Evolutionary conservation across 2,329 filamentous ascomycete genomes (phyloP).

Genomic region (Penicillium sp.): DNA sequence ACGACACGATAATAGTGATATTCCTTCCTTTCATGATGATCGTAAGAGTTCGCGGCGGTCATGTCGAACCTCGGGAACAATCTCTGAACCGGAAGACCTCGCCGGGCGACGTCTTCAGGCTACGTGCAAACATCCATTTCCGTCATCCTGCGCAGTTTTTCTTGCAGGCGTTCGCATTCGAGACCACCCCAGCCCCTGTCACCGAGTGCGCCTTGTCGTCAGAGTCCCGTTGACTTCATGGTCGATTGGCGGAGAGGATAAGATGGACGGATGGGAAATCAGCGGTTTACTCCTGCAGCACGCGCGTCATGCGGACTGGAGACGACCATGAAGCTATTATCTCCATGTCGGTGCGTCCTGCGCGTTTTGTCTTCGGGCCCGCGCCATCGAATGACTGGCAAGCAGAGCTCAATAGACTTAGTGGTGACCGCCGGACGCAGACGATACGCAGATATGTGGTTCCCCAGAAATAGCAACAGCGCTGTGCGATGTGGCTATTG

Average conservation of each 20-base stretch:
- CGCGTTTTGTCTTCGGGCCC: no score
- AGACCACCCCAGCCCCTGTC: no score
- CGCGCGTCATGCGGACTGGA: background rate
- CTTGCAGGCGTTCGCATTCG: no score
- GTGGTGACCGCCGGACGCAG: no score
- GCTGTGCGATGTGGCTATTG: no score
- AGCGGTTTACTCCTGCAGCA: background rate
- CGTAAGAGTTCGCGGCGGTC: background rate
- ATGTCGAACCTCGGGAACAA: background rate
- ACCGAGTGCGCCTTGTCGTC: background rate
- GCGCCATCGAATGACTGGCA: no score
- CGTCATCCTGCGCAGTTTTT: no score
- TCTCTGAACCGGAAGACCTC: background rate
- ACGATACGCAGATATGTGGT: no score
- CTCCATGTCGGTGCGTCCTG: no score
- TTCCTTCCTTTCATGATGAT: background rate
- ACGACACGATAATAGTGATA: background rate
- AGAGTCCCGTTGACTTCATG: background rate
- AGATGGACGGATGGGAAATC: conserved; percentile 1
- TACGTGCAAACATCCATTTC: background rate
- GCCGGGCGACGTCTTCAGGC: background rate
- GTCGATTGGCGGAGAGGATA: conserved; percentile 11
- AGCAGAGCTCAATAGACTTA: no score
- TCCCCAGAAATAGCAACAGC: no score
- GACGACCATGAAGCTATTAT: background rate